These are phyloP conservation scores for Penicillium capsulatum DNA, from an alignment of 2,329 filamentous ascomycete genomes.

Conservation along the genomic window DNA sequence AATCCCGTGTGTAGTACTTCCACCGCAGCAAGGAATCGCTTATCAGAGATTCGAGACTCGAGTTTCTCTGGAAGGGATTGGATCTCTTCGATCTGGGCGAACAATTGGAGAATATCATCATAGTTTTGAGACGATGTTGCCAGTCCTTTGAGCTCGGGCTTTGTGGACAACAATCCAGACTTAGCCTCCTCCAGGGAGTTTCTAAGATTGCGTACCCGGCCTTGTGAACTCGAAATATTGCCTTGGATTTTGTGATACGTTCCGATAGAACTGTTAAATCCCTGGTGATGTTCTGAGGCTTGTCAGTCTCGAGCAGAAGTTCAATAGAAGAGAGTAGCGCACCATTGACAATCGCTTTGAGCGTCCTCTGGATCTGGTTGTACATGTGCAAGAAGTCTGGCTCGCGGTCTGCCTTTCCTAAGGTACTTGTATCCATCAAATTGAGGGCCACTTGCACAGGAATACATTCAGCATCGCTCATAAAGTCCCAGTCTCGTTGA, in stretches of 20 bases:
- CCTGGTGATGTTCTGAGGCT: constrained; percentile 79
- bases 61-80: constrained; percentile 86
- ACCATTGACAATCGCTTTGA: constrained; percentile 89
- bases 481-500: constrained; percentile 82
- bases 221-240: constrained; percentile 84
- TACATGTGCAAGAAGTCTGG: constrained; percentile 79
- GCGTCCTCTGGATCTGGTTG: constrained; percentile 80
- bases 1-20: constrained; percentile 86
- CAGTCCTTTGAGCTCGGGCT: constrained; percentile 85
- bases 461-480: constrained; percentile 82
- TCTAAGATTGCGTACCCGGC: constrained; percentile 75
- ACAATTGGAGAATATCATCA: constrained; percentile 77
- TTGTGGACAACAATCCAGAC: constrained; percentile 73
- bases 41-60: constrained; percentile 92
- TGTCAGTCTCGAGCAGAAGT: background rate
- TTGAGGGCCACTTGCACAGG: constrained; percentile 94
- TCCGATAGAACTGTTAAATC: constrained; percentile 97
- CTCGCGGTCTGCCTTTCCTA: constrained; percentile 86
- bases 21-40: constrained; percentile 87
- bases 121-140: constrained; percentile 85
- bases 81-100: constrained; percentile 81
- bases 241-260: constrained; percentile 98
- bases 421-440: constrained; percentile 86
- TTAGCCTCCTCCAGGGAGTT: constrained; percentile 79
- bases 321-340: constrained; percentile 8